A percentile compares a stretch with the other conserved stretches of the same genome.
Conservation (phyloP, 139 green algal species). For the Chlorella sp. region DNA sequence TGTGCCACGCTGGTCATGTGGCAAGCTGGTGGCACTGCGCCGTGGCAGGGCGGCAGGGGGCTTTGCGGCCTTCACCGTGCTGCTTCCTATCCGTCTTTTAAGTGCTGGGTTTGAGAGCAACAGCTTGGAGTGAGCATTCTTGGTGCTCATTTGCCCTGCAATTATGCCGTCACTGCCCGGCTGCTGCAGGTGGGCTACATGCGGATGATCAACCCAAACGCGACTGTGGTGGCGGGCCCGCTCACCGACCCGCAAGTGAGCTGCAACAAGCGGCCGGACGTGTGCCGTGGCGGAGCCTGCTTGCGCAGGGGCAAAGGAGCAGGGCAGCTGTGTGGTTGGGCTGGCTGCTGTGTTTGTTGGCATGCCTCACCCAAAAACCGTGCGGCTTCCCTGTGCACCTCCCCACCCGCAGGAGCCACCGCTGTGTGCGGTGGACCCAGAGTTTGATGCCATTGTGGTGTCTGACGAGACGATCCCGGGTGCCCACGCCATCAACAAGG, state of each 20-base stretch:
- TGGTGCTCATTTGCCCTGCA: no score
- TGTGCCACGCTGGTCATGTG: no score
- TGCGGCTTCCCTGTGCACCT: no score
- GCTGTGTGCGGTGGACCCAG: slow-evolving; percentile 66
- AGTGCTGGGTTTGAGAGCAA: no score
- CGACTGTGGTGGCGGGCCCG: slow-evolving; percentile 58
- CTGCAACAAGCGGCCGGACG: no score
- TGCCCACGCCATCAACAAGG: slow-evolving; percentile 75
- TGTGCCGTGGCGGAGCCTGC: neutral
- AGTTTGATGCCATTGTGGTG: slow-evolving; percentile 89
- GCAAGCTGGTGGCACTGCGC: no score
- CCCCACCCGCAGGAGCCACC: slow-evolving; percentile 77
- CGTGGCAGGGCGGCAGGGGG: no score
- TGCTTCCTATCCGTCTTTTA: no score
- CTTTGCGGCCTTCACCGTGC: no score
- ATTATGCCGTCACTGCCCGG: no score
- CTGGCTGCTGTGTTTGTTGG: neutral
- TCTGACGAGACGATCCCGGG: slow-evolving; percentile 83
- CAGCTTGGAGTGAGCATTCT: no score
- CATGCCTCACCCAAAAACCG: no score
- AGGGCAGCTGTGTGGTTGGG: neutral
- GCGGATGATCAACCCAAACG: slow-evolving; percentile 49
- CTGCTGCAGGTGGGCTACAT: slow-evolving; percentile 59
- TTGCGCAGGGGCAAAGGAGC: neutral
- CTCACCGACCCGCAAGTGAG: slow-evolving; percentile 75